These are phyloP conservation scores for Escovopsis sp. DNA, from an alignment of 2,329 filamentous ascomycete genomes.

Conservation along the genomic window DNA sequence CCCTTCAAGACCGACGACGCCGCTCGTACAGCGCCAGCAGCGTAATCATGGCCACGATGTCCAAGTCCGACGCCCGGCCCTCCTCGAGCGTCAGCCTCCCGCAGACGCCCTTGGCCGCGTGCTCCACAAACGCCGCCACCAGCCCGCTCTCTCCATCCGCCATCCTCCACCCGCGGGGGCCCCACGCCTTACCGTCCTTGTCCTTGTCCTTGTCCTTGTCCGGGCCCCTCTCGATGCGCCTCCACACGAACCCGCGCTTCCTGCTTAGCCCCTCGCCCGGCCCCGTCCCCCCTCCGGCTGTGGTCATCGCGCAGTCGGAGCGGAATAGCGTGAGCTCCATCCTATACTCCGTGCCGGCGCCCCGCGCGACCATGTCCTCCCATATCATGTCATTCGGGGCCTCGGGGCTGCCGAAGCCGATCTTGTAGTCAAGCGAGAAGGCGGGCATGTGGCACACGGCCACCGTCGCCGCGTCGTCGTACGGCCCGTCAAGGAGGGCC, in stretches of 20 bases:
- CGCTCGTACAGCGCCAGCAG: slow-evolving; percentile 7
- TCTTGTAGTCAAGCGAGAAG: slow-evolving; percentile 7
- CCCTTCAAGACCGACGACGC: no score
- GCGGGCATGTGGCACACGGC: slow-evolving; percentile 8
- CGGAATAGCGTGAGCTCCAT: slow-evolving; percentile 1
- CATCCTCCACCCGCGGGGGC: slow-evolving; percentile 2
- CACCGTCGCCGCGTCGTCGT: slow-evolving; percentile 1
- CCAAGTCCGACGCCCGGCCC: slow-evolving; percentile 6
- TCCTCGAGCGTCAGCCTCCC: slow-evolving; percentile 9
- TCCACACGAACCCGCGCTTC: slow-evolving; percentile 6
- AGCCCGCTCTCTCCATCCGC: slow-evolving; percentile 5
- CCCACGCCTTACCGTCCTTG: slow-evolving; percentile 5
- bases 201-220: slow-evolving; percentile 1
- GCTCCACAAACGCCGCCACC: slow-evolving; percentile 7
- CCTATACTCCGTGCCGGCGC: slow-evolving; percentile 2
- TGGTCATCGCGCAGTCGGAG: neutral
- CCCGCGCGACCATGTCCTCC: slow-evolving; percentile 9
- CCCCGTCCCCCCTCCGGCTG: no score
- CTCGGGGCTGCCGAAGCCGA: slow-evolving; percentile 9
- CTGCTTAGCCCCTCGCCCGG: neutral
- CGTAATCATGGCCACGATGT: slow-evolving; percentile 7
- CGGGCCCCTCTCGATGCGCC: neutral
- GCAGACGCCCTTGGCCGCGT: slow-evolving; percentile 1
- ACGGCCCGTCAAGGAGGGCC: slow-evolving; percentile 6
- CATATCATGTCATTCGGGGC: slow-evolving; percentile 3